Percentiles rank a stretch among this genome's conserved stretches.
Evolutionary conservation across 176 grass and related monocot genomes (phyloP).

Genomic region (Phyllostachys edulis): DNA sequence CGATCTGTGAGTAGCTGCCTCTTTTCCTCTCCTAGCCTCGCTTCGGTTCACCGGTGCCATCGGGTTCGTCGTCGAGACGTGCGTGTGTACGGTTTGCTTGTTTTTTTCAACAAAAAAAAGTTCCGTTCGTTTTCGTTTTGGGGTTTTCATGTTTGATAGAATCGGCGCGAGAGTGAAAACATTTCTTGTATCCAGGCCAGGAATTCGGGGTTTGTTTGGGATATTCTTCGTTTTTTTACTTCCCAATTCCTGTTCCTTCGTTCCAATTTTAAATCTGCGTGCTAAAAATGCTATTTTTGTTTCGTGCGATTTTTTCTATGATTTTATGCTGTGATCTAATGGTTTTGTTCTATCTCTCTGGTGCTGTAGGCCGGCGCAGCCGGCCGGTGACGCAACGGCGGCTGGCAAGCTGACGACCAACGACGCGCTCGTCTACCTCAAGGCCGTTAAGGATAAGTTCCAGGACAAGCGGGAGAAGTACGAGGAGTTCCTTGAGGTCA

Average conservation of each 20-base stretch:
- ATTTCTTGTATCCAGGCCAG: not conserved
- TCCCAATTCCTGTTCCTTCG: not conserved
- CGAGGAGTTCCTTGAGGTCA: slow-evolving; percentile 98
- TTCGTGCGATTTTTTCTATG: not conserved
- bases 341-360: not conserved
- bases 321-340: slow-evolving; percentile 30
- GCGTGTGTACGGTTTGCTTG: not conserved
- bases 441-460: slow-evolving; percentile 96
- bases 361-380: slow-evolving; percentile 41
- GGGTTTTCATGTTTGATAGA: slow-evolving; percentile 6
- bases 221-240: not conserved
- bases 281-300: slow-evolving; percentile 17
- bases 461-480: slow-evolving; percentile 96
- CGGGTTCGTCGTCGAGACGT: not conserved
- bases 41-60: not conserved
- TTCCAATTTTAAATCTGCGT: slow-evolving; percentile 1
- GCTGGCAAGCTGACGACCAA: slow-evolving; percentile 85
- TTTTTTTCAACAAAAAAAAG: not conserved
- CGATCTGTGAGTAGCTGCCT: slow-evolving; percentile 81
- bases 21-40: not conserved
- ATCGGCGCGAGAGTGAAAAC: not conserved
- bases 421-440: slow-evolving; percentile 90
- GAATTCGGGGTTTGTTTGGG: not conserved
- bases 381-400: not conserved
- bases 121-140: not conserved